Conservation (phyloP, 495 filamentous ascomycete species). For the Penicillium verhagenii region DNA sequence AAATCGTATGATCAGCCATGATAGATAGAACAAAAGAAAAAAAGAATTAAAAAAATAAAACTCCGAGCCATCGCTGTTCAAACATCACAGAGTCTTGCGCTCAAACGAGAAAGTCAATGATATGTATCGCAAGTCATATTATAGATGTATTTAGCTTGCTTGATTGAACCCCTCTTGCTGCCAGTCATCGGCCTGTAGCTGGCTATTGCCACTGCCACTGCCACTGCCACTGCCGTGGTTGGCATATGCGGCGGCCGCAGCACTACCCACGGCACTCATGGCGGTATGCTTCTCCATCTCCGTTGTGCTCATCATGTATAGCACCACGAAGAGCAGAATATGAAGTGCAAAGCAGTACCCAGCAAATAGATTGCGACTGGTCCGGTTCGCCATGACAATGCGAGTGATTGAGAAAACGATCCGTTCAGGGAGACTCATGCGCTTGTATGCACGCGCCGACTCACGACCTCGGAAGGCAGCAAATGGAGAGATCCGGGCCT, state of each 20-base stretch:
- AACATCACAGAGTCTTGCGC: slow-evolving; percentile 11
- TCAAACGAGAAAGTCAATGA: neutral
- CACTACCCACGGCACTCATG: slow-evolving; percentile 42
- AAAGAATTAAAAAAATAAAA: slow-evolving; percentile 10
- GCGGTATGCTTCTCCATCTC: slow-evolving; percentile 57
- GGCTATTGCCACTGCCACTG: slow-evolving; percentile 27
- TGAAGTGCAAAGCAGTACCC: slow-evolving; percentile 88
- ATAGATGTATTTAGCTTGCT: slow-evolving; percentile 18
- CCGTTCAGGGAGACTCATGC: slow-evolving; percentile 89
- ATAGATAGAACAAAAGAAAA: slow-evolving; percentile 6
- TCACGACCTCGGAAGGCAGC: slow-evolving; percentile 92
- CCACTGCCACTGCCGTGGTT: slow-evolving; percentile 28
- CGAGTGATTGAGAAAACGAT: slow-evolving; percentile 87
- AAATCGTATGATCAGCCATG: slow-evolving; percentile 14
- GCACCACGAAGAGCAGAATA: slow-evolving; percentile 76
- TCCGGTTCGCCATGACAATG: slow-evolving; percentile 85
- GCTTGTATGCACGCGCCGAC: slow-evolving; percentile 85
- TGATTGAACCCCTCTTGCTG: slow-evolving; percentile 58
- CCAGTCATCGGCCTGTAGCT: slow-evolving; percentile 57
- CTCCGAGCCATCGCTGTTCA: slow-evolving; percentile 22
- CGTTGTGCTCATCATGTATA: slow-evolving; percentile 77
- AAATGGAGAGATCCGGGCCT: slow-evolving; percentile 92
- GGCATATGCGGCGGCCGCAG: slow-evolving; percentile 44
- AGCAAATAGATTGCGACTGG: slow-evolving; percentile 93
- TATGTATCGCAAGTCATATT: neutral